Evolutionary conservation across 371 early-diverging fungal genomes (phyloP).

Genomic region (Mortierella sp.): DNA sequence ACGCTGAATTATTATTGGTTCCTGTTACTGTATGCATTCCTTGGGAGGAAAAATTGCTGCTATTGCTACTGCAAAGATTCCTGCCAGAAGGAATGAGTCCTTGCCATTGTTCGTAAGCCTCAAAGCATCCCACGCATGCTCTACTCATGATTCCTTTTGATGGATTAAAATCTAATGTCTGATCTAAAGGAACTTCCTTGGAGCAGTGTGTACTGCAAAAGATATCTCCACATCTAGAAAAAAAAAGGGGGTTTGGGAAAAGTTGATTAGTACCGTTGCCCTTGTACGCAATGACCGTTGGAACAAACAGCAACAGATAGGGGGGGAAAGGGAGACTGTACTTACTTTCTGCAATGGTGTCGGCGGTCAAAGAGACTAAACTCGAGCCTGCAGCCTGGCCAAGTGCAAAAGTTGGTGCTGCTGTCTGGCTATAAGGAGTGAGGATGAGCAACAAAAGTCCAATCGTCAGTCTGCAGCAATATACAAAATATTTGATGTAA

Average conservation of each 20-base stretch:
- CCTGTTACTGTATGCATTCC: not conserved
- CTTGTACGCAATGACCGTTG: not conserved
- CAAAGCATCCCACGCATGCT: conserved; percentile 43
- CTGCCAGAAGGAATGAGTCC: conserved; percentile 14
- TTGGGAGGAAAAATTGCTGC: not conserved
- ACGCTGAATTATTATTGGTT: not conserved
- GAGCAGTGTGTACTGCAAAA: conserved; percentile 52
- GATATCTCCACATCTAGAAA: conserved; percentile 46
- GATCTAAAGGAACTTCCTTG: conserved; percentile 39
- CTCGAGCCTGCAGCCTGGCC: conserved; percentile 50
- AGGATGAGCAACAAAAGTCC: not conserved
- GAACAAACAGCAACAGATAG: not conserved
- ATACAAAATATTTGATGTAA: not conserved
- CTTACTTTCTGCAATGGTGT: conserved; percentile 54
- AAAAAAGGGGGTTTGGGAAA: not conserved
- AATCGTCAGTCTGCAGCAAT: not conserved
- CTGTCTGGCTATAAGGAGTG: conserved; percentile 34
- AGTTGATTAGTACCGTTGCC: not conserved
- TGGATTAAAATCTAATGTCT: conserved; percentile 37
- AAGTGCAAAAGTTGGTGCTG: conserved; percentile 47
- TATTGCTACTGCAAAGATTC: not conserved
- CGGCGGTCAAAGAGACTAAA: conserved; percentile 51
- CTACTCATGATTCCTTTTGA: conserved; percentile 32
- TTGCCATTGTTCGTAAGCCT: conserved; percentile 49
- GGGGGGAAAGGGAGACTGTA: not conserved